These are phyloP conservation scores for Neurospora cerealis DNA, from an alignment of 495 filamentous ascomycete genomes.

Conservation along the genomic window DNA sequence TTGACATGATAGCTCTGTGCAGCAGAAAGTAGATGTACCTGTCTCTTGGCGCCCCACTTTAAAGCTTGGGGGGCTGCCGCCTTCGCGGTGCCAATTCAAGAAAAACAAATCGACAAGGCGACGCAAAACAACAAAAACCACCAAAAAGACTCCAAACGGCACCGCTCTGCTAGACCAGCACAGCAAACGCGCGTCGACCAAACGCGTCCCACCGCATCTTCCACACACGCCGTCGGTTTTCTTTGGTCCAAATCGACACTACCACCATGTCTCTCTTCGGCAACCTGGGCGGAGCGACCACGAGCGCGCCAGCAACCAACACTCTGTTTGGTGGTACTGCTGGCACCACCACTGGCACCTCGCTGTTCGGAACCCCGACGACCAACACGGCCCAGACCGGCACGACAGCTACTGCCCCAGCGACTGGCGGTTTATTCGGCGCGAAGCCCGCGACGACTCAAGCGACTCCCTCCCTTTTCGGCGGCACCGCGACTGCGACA, in stretches of 20 bases:
- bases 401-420: conserved; percentile 7
- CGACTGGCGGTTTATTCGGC: conserved; percentile 5
- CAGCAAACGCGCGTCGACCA: conserved; percentile 3
- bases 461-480: neutral
- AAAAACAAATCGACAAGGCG: neutral
- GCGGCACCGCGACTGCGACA: neutral
- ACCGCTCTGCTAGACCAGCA: neutral
- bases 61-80: neutral
- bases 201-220: neutral
- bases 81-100: neutral
- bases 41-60: neutral
- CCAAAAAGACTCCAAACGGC: conserved; percentile 3
- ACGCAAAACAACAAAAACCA: conserved; percentile 2
- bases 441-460: neutral
- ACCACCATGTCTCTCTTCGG: conserved; percentile 11
- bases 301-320: conserved; percentile 1
- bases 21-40: neutral
- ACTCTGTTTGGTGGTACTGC: neutral
- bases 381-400: neutral
- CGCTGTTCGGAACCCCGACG: conserved; percentile 5
- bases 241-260: neutral
- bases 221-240: neutral
- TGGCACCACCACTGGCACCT: neutral
- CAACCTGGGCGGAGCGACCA: neutral
- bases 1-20: neutral